phyloP scores from a whole-genome alignment of 148 eudicot species.

The Fagopyrum tataricum region DNA sequence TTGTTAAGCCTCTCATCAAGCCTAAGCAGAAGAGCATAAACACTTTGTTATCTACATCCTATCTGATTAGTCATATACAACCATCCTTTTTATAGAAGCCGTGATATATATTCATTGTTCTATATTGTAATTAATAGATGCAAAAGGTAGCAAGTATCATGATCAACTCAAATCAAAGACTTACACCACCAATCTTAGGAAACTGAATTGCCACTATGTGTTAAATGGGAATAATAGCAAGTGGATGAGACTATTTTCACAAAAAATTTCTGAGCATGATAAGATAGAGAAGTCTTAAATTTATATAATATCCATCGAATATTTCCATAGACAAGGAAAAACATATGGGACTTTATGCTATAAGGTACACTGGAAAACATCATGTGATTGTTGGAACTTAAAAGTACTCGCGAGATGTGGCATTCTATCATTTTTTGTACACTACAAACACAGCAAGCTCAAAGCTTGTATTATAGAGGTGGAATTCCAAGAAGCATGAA shows the following conservation, averaged over 20 bases:
- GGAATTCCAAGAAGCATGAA: neutral
- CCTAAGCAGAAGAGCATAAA: constrained; percentile 27
- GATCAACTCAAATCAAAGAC: neutral
- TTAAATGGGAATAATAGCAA: neutral
- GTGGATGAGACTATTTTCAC: neutral
- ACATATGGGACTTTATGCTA: too few relatives aligned
- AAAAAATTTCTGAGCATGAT: neutral
- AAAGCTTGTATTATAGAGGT: neutral
- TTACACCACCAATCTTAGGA: neutral
- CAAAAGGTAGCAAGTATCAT: neutral
- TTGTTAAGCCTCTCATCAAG: constrained; percentile 73
- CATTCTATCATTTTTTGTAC: neutral
- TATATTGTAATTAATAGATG: neutral
- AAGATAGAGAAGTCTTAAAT: neutral
- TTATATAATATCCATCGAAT: too few relatives aligned
- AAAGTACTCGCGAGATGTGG: neutral
- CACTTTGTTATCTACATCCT: neutral
- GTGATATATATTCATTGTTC: neutral
- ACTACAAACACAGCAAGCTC: neutral
- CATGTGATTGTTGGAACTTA: too few relatives aligned
- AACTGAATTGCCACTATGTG: neutral
- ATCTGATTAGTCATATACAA: neutral
- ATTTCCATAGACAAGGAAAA: too few relatives aligned
- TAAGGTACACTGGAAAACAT: too few relatives aligned
- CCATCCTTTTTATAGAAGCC: neutral